Evolutionary conservation across 2,329 filamentous ascomycete species (phyloP), one percentile per base, ranked within the genome.

Genomic region (Alternaria triticimaculans): DNA sequence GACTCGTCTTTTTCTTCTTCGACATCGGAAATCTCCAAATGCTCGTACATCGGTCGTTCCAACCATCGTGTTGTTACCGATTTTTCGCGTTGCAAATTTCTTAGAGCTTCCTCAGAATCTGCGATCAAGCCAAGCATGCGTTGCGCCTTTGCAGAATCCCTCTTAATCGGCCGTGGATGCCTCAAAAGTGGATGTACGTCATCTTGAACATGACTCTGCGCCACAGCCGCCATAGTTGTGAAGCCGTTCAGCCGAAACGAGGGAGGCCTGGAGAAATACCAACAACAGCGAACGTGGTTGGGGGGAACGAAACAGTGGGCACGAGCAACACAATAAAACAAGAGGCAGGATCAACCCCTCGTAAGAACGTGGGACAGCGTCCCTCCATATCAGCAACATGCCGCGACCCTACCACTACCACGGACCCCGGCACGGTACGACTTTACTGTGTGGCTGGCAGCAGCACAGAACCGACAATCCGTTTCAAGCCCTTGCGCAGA

Each of bases 21-120:
- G 41, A 65, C 54, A 28, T 70, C 55, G 28, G 70, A 70, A 50
- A 65, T 60, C 25, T 67, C 65, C 51, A 68, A 64, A 41, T 71
- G 66, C 37, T 67, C 66, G 44, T 74, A 72, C 62, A 73, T 66
- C 28, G 72, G 72, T 18, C 68, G 67, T 63, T 74, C 72, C 25
- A 74, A 49, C 72, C 72, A 74, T 74, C 66, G 67, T 63, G 72
- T 74, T 20, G 72, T 74, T 37, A 69, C 54, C 4, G 72, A 74
- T 30, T 67, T 72, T 57, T 73, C 71, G 15, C 72, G 68, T 54
- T 70, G 65, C 18, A 74, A 54, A 45, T 44, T 58, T 49, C 55
- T 64, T 18, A 62, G 49, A 14, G 62, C 66, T 48, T 71, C 72
- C 55, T 71, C 71, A 33, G 70, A 68, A 30, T 72, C 72, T 30